These are phyloP conservation scores for Dactylellina parvicollis DNA, from an alignment of 2,329 filamentous ascomycete genomes.

Conservation along the genomic window DNA sequence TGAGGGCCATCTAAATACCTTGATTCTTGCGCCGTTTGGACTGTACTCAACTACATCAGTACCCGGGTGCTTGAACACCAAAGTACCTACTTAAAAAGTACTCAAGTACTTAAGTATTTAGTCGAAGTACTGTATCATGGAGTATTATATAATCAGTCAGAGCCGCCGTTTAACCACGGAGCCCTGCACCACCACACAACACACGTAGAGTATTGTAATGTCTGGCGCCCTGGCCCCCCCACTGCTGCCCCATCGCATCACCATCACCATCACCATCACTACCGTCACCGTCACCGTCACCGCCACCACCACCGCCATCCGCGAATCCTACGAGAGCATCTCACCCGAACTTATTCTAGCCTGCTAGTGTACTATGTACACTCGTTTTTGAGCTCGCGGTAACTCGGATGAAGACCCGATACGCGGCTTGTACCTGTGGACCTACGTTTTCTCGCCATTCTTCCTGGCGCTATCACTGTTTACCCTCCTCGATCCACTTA, in stretches of 20 bases:
- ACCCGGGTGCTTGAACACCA: too few species aligned
- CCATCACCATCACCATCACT: slow-evolving; percentile 2
- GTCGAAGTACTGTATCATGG: too few species aligned
- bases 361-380: background rate
- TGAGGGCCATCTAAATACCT: too few species aligned
- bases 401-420: background rate
- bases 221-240: background rate
- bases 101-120: too few species aligned
- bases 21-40: too few species aligned
- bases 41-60: too few species aligned
- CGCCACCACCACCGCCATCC: background rate
- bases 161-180: slow-evolving; percentile 1
- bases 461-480: background rate
- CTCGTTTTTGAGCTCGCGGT: background rate
- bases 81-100: too few species aligned
- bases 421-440: background rate
- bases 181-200: slow-evolving; percentile 3
- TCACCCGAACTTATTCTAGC: background rate
- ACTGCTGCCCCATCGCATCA: slow-evolving; percentile 6
- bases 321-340: background rate
- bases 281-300: slow-evolving; percentile 16
- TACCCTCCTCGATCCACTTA: background rate
- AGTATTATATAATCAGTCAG: too few species aligned
- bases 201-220: background rate
- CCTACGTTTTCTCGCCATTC: background rate